These are phyloP conservation scores for Kockovaella imperatae DNA, from an alignment of 768 basidiomycete genomes.

Conservation along the genomic window DNA sequence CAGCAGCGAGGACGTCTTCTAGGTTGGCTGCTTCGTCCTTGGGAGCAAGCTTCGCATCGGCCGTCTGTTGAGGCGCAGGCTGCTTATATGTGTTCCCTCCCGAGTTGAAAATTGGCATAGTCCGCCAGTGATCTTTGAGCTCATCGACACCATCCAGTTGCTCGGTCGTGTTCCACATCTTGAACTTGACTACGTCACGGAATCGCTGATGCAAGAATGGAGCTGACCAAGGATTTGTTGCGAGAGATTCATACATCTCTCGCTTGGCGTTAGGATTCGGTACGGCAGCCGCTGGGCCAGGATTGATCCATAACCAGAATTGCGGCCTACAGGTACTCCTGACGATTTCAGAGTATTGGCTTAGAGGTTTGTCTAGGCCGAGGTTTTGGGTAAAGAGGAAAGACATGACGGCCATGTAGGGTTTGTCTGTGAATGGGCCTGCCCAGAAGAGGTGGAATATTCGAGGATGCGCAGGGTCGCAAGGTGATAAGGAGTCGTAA, in stretches of 20 bases:
- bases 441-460: conserved; percentile 99
- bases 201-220: conserved; percentile 91
- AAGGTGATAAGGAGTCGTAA: conserved; percentile 49
- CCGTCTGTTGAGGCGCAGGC: conserved; percentile 15
- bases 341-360: conserved; percentile 48
- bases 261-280: conserved; percentile 71
- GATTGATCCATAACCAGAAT: conserved; percentile 98
- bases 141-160: conserved; percentile 88
- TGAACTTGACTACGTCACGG: conserved; percentile 86
- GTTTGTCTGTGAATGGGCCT: conserved; percentile 96
- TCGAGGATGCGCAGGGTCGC: conserved; percentile 76
- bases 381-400: conserved; percentile 95
- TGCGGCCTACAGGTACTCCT: conserved; percentile 65
- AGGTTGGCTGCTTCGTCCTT: conserved; percentile 19
- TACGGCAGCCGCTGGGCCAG: conserved; percentile 84
- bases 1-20: conserved; percentile 23
- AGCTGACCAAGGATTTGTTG: conserved; percentile 78
- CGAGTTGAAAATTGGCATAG: conserved; percentile 70
- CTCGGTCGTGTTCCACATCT: conserved; percentile 96
- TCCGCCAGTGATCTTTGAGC: conserved; percentile 81
- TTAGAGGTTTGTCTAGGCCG: conserved; percentile 59
- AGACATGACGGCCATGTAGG: conserved; percentile 86
- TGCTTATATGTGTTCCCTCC: conserved; percentile 42
- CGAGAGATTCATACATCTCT: conserved; percentile 77
- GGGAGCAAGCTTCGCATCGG: conserved; percentile 7